Base-by-base conservation (phyloP, 1,284 basidiomycete genomes). In the Coniferiporia sulphurascens region DNA sequence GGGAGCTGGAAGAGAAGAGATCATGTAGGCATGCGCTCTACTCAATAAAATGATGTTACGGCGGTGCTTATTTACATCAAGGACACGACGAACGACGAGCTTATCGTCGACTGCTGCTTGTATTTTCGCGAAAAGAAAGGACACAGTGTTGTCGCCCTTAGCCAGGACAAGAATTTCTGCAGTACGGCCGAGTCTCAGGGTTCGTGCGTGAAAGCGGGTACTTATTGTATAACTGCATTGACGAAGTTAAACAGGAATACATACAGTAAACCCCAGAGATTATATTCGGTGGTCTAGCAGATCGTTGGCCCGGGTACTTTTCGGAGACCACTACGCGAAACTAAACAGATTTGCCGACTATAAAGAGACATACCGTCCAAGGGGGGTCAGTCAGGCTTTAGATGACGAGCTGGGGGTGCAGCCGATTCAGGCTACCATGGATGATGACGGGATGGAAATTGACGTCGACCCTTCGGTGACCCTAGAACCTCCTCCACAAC, bases 51-150 rank as follows among this genome's bases (percentile, higher is more conserved):
- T 13, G n/a, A 13, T 27, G 27, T 3, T 5, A 27, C 27, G 27
- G 27, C 5, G 27, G 5, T 27, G 27, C 27, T 27, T 27, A 52
- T 36, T 38, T 50, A 35, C 38, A 3, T 52, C 34, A 58, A 62
- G 63, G 76, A 77, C 59, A 74, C 77, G 64, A 69, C 67, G 55
- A 89, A 89, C 65, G 89, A 91, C 66, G 76, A 77, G 52, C 71
- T 84, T 34, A 89, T 91, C 64, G 71, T 87, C 48, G 88, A 90
- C 68, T 91, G 89, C 65, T 87, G 84, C 66, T 71, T 77, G 63
- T 87, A 82, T 68, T 89, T 85, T 66, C 57, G 57, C 38, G 58
- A 60, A 17, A 66, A 63, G 43, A 58, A 56, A 38, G 27, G 21
- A 9, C 62, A 62, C 6, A 69, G 67, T 5, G 72, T 74, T 32